Base-by-base conservation (phyloP, 2,329 filamentous ascomycete species). In the Aureobasidium subglaciale region DNA sequence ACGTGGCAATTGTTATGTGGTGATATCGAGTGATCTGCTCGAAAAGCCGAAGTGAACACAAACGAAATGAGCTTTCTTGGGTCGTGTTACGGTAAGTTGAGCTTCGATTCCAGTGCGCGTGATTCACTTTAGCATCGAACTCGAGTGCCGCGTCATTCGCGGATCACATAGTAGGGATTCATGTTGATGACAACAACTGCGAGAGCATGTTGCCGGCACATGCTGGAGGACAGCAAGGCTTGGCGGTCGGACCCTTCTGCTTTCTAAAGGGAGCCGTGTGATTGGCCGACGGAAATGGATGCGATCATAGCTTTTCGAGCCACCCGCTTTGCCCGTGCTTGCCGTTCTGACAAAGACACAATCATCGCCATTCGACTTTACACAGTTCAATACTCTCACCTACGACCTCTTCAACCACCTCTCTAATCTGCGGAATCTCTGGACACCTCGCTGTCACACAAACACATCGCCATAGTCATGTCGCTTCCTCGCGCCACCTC, bases 391-490 rank as follows among this genome's bases (percentile, higher is more conserved):
- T 5, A 20, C 32, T 8, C 22, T 27, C n/a, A 20, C 46, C 34
- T 50, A 50, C 46, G 22, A 50, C 34, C n/a, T 38, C 29, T n/a
- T 2, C 9, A 15, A 27, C 10, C 18, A 18, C 2, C 22, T n/a
- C 22, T n/a, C 34, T n/a, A 35, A 18, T 48, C 13, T 4, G 20
- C 20, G 7, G 2, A 24, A 2, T 22, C 2, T 24, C 30, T 34
- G 29, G 18, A 16, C 15, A 13, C 13, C 3, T 16, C 5, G 1
- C 5, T 5, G 25, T 2, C 13, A 38, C n/a, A 18, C 6, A 50
- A 8, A 18, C 22, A 38, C 22, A 50, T 10, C n/a, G 9, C 9
- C 37, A n/a, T 24, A 67, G 45, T 63, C 65, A 55, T 71, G 66
- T 29, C 56, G 15, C 15, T 57, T 18, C 56, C 38, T 29, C 56